Evolutionary conservation across 2,329 filamentous ascomycete species (phyloP).

Genomic region (Neofusicoccum sp.): DNA sequence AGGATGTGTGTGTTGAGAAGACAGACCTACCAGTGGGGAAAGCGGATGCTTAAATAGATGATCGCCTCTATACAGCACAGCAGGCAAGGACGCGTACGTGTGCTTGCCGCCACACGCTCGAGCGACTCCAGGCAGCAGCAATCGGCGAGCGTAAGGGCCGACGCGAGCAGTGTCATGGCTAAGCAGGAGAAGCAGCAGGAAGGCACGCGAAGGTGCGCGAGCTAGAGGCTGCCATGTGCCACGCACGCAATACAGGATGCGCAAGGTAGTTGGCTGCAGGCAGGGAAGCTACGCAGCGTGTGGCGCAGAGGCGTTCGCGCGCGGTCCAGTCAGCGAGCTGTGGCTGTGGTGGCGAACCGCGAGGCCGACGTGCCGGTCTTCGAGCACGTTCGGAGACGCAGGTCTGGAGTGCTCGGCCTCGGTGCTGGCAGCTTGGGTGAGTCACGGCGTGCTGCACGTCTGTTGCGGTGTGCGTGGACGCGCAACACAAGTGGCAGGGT

Average conservation of each 20-base stretch:
- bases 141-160: background rate
- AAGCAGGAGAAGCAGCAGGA: constrained; percentile 14
- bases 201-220: constrained; percentile 1
- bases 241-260: background rate
- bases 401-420: background rate
- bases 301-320: constrained; percentile 1
- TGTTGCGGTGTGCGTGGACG: constrained; percentile 1
- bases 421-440: background rate
- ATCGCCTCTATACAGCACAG: background rate
- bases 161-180: background rate
- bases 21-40: background rate
- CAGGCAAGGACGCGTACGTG: constrained; percentile 18
- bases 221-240: constrained; percentile 13
- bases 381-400: background rate
- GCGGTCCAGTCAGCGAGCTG: background rate
- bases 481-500: constrained; percentile 16
- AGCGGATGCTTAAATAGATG: constrained; percentile 1
- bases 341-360: too few species aligned
- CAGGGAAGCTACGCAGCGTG: background rate
- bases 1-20: constrained; percentile 10
- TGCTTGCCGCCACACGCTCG: background rate
- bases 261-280: constrained; percentile 1
- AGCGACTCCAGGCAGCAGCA: constrained; percentile 1
- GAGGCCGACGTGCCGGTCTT: constrained; percentile 5
- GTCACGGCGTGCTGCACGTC: background rate